Conservation (phyloP, 2,329 filamentous ascomycete species). For the Arthrinium phaeospermum region DNA sequence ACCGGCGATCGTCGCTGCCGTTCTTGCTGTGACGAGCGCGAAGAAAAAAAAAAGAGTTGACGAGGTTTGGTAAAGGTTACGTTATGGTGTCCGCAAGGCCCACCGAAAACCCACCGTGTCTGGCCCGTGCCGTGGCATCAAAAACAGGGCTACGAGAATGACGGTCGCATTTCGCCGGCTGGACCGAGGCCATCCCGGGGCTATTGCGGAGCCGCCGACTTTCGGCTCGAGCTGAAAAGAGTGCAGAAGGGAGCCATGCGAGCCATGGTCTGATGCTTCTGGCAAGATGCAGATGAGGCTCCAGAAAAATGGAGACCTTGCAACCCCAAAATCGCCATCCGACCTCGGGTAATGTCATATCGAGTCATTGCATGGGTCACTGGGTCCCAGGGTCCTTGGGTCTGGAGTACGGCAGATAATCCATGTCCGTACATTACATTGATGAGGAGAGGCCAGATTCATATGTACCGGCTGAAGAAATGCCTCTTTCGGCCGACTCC, state of each 20-base stretch:
- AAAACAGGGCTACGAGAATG: constrained; percentile 10
- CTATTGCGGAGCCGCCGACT: constrained; percentile 6
- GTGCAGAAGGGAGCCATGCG: background rate
- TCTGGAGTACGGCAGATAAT: background rate
- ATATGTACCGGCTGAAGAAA: background rate
- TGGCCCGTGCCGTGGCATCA: constrained; percentile 16
- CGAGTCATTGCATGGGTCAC: background rate
- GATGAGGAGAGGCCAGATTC: background rate
- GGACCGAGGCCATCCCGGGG: background rate
- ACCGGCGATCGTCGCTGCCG: background rate
- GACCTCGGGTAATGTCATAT: background rate
- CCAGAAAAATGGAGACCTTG: background rate
- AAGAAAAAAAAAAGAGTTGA: background rate
- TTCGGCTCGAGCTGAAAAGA: background rate
- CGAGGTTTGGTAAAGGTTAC: constrained; percentile 11
- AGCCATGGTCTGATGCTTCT: background rate
- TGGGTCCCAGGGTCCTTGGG: background rate
- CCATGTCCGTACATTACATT: background rate
- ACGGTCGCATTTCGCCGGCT: constrained; percentile 10
- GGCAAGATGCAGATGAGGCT: constrained; percentile 4
- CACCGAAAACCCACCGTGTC: background rate
- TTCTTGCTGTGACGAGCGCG: background rate
- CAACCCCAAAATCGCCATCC: background rate
- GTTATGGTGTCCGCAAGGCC: constrained; percentile 4
- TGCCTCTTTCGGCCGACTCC: background rate